These are phyloP conservation scores for Penicillium janthinellum DNA, from an alignment of 2,329 filamentous ascomycete species.

Conservation along the genomic window DNA sequence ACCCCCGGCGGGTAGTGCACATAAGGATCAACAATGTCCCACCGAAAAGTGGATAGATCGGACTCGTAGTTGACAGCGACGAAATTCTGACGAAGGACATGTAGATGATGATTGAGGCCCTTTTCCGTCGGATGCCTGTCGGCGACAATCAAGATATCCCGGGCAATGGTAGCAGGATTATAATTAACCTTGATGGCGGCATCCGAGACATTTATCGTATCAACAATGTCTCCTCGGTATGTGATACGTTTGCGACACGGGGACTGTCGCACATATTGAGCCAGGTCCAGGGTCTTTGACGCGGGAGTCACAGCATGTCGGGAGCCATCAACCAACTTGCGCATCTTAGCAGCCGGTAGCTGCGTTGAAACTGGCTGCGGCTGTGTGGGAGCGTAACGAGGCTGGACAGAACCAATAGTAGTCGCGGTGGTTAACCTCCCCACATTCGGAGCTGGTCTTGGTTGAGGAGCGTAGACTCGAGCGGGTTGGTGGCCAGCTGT, in stretches of 20 bases:
- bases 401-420: not conserved
- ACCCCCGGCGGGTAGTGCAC: not conserved
- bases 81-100: constrained; percentile 48
- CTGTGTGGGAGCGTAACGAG: not conserved
- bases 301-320: not conserved
- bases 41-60: constrained; percentile 61
- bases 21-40: constrained; percentile 59
- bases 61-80: constrained; percentile 46
- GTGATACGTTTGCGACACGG: constrained; percentile 26
- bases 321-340: constrained; percentile 1
- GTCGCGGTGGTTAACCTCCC: not conserved
- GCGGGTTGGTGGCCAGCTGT: no score
- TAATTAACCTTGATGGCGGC: constrained; percentile 54
- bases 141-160: constrained; percentile 63
- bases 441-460: not conserved
- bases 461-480: not conserved
- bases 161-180: constrained; percentile 63
- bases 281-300: constrained; percentile 5
- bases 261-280: constrained; percentile 13
- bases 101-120: constrained; percentile 62
- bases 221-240: constrained; percentile 43
- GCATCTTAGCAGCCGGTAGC: constrained; percentile 3
- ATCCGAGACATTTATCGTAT: constrained; percentile 45
- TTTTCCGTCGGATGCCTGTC: constrained; percentile 63
- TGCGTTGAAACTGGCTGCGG: not conserved